Base-by-base conservation (phyloP, 2,329 filamentous ascomycete genomes). In the Westerdykella ornata region DNA sequence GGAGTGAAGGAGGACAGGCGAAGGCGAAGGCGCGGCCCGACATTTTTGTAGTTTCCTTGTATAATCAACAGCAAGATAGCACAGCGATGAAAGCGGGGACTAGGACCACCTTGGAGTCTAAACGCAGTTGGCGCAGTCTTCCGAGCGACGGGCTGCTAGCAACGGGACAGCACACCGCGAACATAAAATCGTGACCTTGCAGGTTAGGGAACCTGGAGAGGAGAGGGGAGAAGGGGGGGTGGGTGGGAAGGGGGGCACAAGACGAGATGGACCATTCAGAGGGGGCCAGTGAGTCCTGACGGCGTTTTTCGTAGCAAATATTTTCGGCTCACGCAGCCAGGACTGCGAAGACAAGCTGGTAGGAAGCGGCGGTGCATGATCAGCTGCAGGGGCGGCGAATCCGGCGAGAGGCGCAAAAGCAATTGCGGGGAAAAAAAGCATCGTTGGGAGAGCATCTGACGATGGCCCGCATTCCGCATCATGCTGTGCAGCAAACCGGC, bases 331-430 rank as follows among this genome's bases (percentile, higher is more conserved):
- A 57, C 48, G 57, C 56, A 60, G 45, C 55, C 56, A 47, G 30
- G 30, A 51, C 49, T 51, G 39, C 42, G 48, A 47, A 49, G 52
- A 47, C 51, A 55, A 58, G 51, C n/a, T n/a, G n/a, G n/a, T n/a
- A n/a, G n/a, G n/a, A n/a, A n/a, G n/a, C n/a, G n/a, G 52, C 32
- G 53, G 57, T 62, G 59, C 63, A 64, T 63, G 60, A 62, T 63
- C 57, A 61, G 56, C 61, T 63, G 62, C 63, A 66, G 63, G 62
- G 63, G 57, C 47, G 53, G 48, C 45, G 48, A 48, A n/a, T n/a
- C n/a, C n/a, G n/a, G n/a, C n/a, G n/a, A n/a, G n/a, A 52, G 36
- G 56, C 56, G 53, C 51, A 60, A 52, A 51, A 56, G 50, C 44
- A 52, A 62, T 59, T 65, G 63, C 62, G 63, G 63, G 62, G 63